phyloP scores from a whole-genome alignment of 768 basidiomycete species.

The Pulveroboletus ravenelii region DNA sequence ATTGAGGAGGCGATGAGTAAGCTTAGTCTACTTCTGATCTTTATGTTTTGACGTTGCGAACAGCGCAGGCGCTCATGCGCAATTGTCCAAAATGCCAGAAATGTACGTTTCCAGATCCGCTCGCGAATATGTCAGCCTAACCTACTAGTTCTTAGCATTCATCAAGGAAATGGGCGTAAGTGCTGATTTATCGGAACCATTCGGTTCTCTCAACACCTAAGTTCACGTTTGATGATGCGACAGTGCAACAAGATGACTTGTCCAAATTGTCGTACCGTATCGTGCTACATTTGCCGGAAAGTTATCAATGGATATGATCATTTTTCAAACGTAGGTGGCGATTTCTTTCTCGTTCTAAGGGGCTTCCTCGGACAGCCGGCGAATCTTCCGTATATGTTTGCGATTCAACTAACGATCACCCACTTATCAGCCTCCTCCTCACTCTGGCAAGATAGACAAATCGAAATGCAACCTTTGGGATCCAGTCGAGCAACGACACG shows the following conservation, averaged over 20 bases:
- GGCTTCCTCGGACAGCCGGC: background rate
- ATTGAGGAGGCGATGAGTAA: constrained; percentile 93
- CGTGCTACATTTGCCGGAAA: constrained; percentile 81
- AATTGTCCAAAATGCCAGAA: constrained; percentile 85
- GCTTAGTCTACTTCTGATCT: constrained; percentile 16
- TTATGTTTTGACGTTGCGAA: constrained; percentile 2
- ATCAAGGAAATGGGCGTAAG: constrained; percentile 75
- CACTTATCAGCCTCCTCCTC: constrained; percentile 20
- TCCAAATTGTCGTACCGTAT: constrained; percentile 63
- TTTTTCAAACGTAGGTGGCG: constrained; percentile 49
- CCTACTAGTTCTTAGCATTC: constrained; percentile 48
- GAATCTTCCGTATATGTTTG: background rate
- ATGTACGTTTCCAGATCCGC: constrained; percentile 39
- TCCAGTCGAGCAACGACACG: constrained; percentile 56
- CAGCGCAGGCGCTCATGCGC: constrained; percentile 78
- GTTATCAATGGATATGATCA: constrained; percentile 75
- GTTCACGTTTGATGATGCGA: background rate
- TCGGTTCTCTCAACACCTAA: background rate
- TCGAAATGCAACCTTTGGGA: constrained; percentile 70
- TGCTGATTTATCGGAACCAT: constrained; percentile 5
- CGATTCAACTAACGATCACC: constrained; percentile 5
- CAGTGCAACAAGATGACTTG: constrained; percentile 94
- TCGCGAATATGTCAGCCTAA: background rate
- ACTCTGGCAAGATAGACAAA: constrained; percentile 22
- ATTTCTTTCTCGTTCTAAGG: background rate